These are phyloP conservation scores for Lichtheimia corymbifera DNA, from an alignment of 371 early-diverging fungal species.

Conservation along the genomic window DNA sequence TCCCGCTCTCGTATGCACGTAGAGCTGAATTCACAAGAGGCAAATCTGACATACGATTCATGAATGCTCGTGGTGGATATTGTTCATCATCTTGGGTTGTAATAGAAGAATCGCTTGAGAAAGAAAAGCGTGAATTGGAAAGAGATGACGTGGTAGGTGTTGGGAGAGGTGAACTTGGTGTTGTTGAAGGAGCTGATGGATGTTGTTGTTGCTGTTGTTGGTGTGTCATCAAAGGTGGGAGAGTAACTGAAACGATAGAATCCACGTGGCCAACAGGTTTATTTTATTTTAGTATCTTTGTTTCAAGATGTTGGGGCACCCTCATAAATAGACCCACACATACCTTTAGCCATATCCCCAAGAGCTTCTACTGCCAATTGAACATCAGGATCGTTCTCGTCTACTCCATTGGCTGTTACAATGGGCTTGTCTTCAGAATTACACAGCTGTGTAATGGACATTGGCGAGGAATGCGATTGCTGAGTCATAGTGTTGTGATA, in stretches of 20 bases:
- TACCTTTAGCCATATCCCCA: slow-evolving; percentile 53
- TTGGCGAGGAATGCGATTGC: slow-evolving; percentile 19
- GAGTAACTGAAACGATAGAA: slow-evolving; percentile 12
- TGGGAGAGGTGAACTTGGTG: slow-evolving; percentile 27
- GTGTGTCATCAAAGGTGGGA: slow-evolving; percentile 20
- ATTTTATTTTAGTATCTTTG: slow-evolving; percentile 11
- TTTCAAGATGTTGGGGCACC: background rate
- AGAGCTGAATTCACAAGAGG: slow-evolving; percentile 81
- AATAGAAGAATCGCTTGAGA: slow-evolving; percentile 23
- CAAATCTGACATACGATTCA: slow-evolving; percentile 71
- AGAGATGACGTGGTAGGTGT: slow-evolving; percentile 28
- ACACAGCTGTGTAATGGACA: slow-evolving; percentile 36
- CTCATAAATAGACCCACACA: background rate
- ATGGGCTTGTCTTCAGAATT: slow-evolving; percentile 12
- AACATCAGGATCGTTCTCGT: slow-evolving; percentile 51
- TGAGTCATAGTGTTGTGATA: slow-evolving; percentile 14
- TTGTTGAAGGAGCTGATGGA: slow-evolving; percentile 28
- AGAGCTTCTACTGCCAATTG: slow-evolving; percentile 65
- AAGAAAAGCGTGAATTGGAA: slow-evolving; percentile 19
- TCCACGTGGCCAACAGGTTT: slow-evolving; percentile 6
- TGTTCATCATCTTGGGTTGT: slow-evolving; percentile 10
- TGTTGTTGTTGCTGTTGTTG: too few species aligned
- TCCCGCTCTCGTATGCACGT: slow-evolving; percentile 74
- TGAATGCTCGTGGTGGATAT: slow-evolving; percentile 45
- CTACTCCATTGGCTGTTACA: slow-evolving; percentile 3